Conservation (phyloP, 2,329 filamentous ascomycete genomes). For the Trichoderma semiorbis region DNA sequence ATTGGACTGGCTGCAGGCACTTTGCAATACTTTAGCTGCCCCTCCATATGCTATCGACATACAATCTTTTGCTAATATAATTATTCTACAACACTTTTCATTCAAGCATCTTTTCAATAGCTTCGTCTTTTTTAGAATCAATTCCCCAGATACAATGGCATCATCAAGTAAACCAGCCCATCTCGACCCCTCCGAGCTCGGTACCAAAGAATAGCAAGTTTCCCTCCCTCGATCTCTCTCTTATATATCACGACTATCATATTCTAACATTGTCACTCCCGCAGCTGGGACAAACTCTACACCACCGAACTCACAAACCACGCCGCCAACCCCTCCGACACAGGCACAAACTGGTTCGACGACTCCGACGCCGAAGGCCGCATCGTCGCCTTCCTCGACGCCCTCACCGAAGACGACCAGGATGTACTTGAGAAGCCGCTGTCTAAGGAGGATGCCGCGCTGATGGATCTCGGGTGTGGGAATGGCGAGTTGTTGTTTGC, state of each 20-base stretch:
- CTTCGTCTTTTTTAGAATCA: background rate
- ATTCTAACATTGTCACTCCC: background rate
- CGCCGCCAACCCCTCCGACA: constrained; percentile 67
- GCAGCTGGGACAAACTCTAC: constrained; percentile 75
- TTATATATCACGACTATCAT: background rate
- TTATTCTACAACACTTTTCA: background rate
- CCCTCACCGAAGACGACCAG: constrained; percentile 28
- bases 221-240: background rate
- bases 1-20: background rate
- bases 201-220: constrained; percentile 85
- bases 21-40: constrained; percentile 18
- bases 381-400: constrained; percentile 65
- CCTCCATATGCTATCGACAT: constrained; percentile 22
- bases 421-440: constrained; percentile 22
- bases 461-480: constrained; percentile 88
- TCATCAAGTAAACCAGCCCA: constrained; percentile 50
- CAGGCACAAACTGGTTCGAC: constrained; percentile 93
- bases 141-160: background rate
- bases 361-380: constrained; percentile 85
- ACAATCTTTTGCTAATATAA: background rate
- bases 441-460: constrained; percentile 40
- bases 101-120: background rate
- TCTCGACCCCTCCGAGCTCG: constrained; percentile 73
- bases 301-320: constrained; percentile 68
- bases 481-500: constrained; percentile 89